Conservation (phyloP, 768 basidiomycete species). For the Podaxis sp. region DNA sequence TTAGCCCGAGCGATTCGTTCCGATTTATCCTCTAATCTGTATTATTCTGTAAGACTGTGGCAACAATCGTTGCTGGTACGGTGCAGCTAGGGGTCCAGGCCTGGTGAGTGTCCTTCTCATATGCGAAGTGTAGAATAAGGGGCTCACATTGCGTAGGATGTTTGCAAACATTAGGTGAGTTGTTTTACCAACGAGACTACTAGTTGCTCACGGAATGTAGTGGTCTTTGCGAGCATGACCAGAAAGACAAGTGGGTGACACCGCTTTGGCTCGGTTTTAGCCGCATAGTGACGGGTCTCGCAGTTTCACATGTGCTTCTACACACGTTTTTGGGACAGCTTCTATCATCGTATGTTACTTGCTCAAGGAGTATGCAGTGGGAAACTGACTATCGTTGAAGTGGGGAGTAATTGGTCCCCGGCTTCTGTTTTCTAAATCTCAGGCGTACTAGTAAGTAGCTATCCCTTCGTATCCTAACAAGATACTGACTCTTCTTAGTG, state of each 20-base stretch:
- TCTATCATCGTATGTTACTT: conserved; percentile 58
- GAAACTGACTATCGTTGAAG: conserved; percentile 21
- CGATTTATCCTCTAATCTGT: background rate
- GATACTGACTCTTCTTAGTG: conserved; percentile 18
- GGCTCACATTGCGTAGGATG: conserved; percentile 44
- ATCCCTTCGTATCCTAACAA: conserved; percentile 3
- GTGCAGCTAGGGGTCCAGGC: conserved; percentile 66
- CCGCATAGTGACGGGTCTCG: conserved; percentile 5
- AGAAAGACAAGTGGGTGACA: conserved; percentile 40
- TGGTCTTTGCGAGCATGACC: conserved; percentile 44
- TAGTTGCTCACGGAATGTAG: conserved; percentile 24
- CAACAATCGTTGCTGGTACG: conserved; percentile 60
- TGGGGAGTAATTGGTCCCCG: conserved; percentile 73
- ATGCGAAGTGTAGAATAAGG: background rate
- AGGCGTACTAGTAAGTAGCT: conserved; percentile 56
- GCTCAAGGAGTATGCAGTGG: background rate
- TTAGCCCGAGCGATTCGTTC: background rate
- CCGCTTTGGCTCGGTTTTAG: background rate
- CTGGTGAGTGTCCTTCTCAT: conserved; percentile 39
- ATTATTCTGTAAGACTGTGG: conserved; percentile 42
- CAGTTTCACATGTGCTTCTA: conserved; percentile 53
- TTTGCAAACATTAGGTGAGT: conserved; percentile 57
- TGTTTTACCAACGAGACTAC: background rate
- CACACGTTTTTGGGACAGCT: conserved; percentile 50
- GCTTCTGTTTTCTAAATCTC: conserved; percentile 52